Percentiles rank a stretch among this genome's conserved stretches.
phyloP scores from a whole-genome alignment of 2,329 filamentous ascomycete species.

The Penicillium sp. region DNA sequence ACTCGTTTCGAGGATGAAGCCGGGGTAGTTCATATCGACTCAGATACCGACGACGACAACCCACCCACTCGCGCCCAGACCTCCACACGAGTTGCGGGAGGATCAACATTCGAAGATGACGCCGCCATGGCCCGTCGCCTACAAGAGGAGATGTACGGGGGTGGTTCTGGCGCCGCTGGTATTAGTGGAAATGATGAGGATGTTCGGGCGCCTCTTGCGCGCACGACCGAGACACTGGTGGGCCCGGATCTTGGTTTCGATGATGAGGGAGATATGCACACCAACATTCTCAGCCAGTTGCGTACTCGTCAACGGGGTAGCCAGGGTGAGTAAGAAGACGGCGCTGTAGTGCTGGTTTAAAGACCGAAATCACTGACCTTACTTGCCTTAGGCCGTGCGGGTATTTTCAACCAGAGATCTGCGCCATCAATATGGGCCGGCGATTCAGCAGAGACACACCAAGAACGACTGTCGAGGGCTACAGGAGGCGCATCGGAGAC shows the following conservation, averaged over 20 bases:
- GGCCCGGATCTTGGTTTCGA: constrained; percentile 65
- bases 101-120: constrained; percentile 75
- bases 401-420: constrained; percentile 71
- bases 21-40: constrained; percentile 74
- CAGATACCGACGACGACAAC: constrained; percentile 75
- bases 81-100: constrained; percentile 41
- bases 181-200: constrained; percentile 56
- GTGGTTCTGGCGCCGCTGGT: constrained; percentile 27
- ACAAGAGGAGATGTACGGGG: constrained; percentile 87
- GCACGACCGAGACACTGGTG: constrained; percentile 88
- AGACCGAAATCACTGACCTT: constrained; percentile 12
- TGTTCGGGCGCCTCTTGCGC: constrained; percentile 86
- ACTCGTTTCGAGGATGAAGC: constrained; percentile 57
- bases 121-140: constrained; percentile 88
- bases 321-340: constrained; percentile 12
- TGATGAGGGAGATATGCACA: constrained; percentile 61
- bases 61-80: constrained; percentile 45
- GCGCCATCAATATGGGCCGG: constrained; percentile 63
- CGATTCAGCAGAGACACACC: constrained; percentile 52
- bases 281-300: constrained; percentile 68
- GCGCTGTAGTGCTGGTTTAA: not conserved
- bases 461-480: constrained; percentile 60
- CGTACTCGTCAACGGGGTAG: constrained; percentile 51
- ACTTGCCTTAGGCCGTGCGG: constrained; percentile 50
- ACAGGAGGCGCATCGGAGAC: constrained; percentile 68